Conservation (phyloP, 2,329 filamentous ascomycete species). For the Claviceps spartinae region DNA sequence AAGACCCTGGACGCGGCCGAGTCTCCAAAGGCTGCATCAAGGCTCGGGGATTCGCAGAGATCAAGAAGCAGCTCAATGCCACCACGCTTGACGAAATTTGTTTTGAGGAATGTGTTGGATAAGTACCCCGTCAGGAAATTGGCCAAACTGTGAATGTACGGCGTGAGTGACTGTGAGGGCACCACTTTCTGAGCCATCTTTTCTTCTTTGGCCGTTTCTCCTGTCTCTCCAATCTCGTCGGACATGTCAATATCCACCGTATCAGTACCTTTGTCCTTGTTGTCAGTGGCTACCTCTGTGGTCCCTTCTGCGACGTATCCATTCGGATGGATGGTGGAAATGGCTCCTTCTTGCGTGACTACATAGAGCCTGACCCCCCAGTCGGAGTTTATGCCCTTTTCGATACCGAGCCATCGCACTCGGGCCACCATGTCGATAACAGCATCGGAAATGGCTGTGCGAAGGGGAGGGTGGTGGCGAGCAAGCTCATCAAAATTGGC, state of each 20-base stretch:
- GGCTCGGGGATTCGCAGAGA: constrained; percentile 66
- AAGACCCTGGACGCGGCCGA: constrained; percentile 55
- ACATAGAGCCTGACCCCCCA: constrained; percentile 71
- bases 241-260: constrained; percentile 52
- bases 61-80: constrained; percentile 77
- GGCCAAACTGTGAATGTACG: constrained; percentile 62
- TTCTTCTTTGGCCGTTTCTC: constrained; percentile 4
- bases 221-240: constrained; percentile 27
- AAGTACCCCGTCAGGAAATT: constrained; percentile 67
- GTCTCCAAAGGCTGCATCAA: constrained; percentile 50
- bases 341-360: constrained; percentile 41
- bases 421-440: constrained; percentile 79
- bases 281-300: constrained; percentile 18
- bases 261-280: constrained; percentile 24
- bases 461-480: constrained; percentile 78
- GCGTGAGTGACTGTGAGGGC: constrained; percentile 32
- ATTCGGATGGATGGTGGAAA: constrained; percentile 39
- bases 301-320: constrained; percentile 18
- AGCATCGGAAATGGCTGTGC: constrained; percentile 68
- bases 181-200: constrained; percentile 9
- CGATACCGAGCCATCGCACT: constrained; percentile 59
- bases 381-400: constrained; percentile 52
- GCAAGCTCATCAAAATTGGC: constrained; percentile 86
- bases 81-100: constrained; percentile 61
- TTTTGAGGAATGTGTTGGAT: constrained; percentile 57